Base-by-base conservation (phyloP, 495 filamentous ascomycete genomes). In the Emericellopsis terricola region DNA sequence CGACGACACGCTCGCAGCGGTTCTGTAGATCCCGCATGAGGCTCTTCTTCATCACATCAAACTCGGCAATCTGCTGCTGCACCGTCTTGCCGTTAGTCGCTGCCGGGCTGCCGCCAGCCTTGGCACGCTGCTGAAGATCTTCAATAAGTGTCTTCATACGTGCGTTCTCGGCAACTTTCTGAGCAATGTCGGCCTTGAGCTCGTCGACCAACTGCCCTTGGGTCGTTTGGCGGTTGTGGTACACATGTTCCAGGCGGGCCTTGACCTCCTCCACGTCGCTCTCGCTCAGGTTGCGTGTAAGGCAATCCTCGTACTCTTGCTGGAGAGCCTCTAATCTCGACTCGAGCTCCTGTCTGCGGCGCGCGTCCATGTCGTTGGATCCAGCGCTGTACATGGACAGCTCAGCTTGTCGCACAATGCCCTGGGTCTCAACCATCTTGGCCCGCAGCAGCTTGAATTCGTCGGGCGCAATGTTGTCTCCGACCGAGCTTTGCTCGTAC, bases 1-100 rank as follows among this genome's bases (percentile, higher is more conserved):
- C 89, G 17, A 97, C 89, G 28, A 97, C 86, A 43, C 89, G 73
- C 61, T 97, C 89, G 56, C 89, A 97, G 28, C 89, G 73, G 60
- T 97, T 97, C 58, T 97, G 89, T 34, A 97, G 63, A 58, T 97
- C 89, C 37, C 89, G 79, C 89, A 97, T 97, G 41, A 97, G 62
- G 29, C 80, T 89, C 70, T 97, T 97, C 71, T 97, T 97, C 87
- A 97, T 97, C 23, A 78, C 78, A 57, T 97, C 89, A 42, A 97
- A 97, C 45, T 97, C 89, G 36, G 89, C 79, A 49, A 97, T 86
- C 59, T 94, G 87, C 57, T 96, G 86, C 45, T 93, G 82, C 28
- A 93, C 65, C n/a, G 82, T 87, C 64, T 93, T 94, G 65, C 83
- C 80, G 37, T 81, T 81, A 29, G 74, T 63, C 41, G 64, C 53